phyloP scores from a whole-genome alignment of 257 asterid species.

The Solanum paucissectum region DNA sequence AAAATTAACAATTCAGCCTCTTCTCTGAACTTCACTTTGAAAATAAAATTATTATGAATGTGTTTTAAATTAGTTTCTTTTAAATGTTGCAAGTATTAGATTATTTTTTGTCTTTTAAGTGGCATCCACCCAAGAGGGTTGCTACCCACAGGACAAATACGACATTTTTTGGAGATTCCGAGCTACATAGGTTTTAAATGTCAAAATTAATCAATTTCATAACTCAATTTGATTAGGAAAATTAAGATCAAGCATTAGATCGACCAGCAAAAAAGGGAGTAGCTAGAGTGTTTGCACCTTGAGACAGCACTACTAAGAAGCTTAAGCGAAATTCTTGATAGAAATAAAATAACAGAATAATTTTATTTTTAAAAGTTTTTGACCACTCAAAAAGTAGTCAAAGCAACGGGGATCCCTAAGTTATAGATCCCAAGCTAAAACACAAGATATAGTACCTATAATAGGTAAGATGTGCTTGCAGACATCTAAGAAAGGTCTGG shows the following conservation, averaged over 20 bases:
- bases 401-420: not conserved
- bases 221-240: not conserved
- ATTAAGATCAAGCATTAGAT: not conserved
- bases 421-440: not conserved
- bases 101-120: not conserved
- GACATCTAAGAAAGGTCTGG: constrained; percentile 82
- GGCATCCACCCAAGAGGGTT: not conserved
- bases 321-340: not conserved
- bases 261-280: not conserved
- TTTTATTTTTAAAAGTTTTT: not conserved
- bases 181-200: not conserved
- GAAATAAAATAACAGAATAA: not conserved
- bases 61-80: not conserved
- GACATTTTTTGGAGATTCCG: not conserved
- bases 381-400: not conserved
- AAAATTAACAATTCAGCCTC: not conserved
- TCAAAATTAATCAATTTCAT: not conserved
- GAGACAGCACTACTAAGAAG: not conserved
- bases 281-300: not conserved
- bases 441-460: constrained; percentile 41
- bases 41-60: not conserved
- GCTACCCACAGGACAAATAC: not conserved
- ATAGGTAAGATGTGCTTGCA: constrained; percentile 87
- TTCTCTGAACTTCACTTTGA: not conserved
- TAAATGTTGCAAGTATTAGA: not conserved